phyloP scores from a whole-genome alignment of 192 early-diverging fungal genomes.

The Linnemannia schmuckeri region DNA sequence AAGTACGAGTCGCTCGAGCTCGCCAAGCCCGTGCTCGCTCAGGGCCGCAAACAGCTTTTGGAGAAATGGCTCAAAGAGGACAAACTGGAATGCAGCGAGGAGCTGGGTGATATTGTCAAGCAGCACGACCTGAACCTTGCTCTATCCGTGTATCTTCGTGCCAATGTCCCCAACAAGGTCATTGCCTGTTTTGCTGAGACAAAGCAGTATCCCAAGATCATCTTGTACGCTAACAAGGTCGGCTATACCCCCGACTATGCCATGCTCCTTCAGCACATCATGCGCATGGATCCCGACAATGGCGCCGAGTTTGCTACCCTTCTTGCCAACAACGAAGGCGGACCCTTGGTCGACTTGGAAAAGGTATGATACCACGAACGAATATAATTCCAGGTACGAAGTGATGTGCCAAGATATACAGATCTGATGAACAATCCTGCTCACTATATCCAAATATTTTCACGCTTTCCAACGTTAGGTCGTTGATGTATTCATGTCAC shows the following conservation, averaged over 20 bases:
- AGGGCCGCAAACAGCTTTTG: constrained; percentile 91
- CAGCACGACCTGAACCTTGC: constrained; percentile 92
- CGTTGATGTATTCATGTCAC: constrained; percentile 92
- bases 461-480: constrained; percentile 61
- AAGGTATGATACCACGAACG: constrained; percentile 41
- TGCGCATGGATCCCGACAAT: constrained; percentile 93
- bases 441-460: neutral
- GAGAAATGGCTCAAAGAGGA: constrained; percentile 99
- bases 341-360: constrained; percentile 88
- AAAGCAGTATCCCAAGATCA: constrained; percentile 95
- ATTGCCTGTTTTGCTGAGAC: constrained; percentile 97
- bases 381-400: neutral
- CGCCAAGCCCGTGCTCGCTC: constrained; percentile 89
- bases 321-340: constrained; percentile 86
- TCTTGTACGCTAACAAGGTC: constrained; percentile 95
- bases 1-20: constrained; percentile 95
- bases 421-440: neutral
- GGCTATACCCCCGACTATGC: constrained; percentile 94
- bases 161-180: constrained; percentile 93
- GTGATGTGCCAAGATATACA: neutral
- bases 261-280: constrained; percentile 90
- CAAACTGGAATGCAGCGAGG: constrained; percentile 98
- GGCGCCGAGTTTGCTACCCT: constrained; percentile 93
- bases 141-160: constrained; percentile 94
- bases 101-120: constrained; percentile 97